A percentile compares a stretch with the other conserved stretches of the same genome.
phyloP scores from a whole-genome alignment of 2,329 filamentous ascomycete genomes.

The Zarea fungicola region DNA sequence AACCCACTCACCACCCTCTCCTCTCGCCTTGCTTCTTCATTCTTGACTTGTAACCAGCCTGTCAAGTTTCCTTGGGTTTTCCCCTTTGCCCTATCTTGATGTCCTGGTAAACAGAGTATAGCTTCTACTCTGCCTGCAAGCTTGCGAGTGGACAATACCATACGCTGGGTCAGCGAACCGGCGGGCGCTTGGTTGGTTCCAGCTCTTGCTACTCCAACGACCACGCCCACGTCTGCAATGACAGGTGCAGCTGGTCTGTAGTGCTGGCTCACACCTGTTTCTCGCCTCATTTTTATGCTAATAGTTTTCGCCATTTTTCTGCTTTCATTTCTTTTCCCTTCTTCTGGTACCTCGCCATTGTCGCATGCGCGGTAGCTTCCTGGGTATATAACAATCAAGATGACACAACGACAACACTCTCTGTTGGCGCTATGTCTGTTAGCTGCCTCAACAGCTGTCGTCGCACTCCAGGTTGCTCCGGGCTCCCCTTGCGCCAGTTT shows the following conservation, averaged over 20 bases:
- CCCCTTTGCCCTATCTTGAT: neutral
- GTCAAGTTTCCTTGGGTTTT: neutral
- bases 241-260: neutral
- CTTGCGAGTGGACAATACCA: too few relatives aligned
- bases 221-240: neutral
- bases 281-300: neutral
- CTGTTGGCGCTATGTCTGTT: neutral
- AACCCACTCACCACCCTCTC: neutral
- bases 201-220: neutral
- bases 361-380: neutral
- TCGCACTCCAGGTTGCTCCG: slow-evolving; percentile 42
- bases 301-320: neutral
- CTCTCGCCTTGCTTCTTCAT: neutral
- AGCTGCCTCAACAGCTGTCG: neutral
- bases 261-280: neutral
- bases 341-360: neutral
- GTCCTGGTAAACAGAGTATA: too few relatives aligned
- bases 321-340: neutral
- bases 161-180: neutral
- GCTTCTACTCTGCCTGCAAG: too few relatives aligned
- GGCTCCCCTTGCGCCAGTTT: slow-evolving; percentile 44
- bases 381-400: neutral
- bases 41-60: neutral
- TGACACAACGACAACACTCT: neutral
- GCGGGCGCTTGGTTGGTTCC: neutral